A percentile compares a stretch with the other conserved stretches of the same genome.
Conservation (phyloP, 768 basidiomycete genomes). For the Erythrobasidium yunnanense region DNA sequence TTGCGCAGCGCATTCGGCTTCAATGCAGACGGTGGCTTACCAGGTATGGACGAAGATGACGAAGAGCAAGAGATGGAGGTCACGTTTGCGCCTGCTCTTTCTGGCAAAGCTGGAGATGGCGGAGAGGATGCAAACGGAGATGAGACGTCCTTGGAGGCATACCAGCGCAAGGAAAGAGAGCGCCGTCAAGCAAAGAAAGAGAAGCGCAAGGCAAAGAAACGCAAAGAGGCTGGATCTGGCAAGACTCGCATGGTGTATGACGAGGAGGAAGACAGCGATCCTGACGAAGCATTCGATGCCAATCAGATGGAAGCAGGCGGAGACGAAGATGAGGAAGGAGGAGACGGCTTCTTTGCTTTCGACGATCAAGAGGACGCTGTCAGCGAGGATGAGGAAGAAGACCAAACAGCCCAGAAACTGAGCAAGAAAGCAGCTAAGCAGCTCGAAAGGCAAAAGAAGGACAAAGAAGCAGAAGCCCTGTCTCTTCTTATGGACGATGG, state of each 20-base stretch:
- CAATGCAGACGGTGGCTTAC: constrained; percentile 63
- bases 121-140: constrained; percentile 46
- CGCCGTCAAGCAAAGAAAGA: constrained; percentile 72
- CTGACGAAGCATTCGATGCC: constrained; percentile 32
- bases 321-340: constrained; percentile 36
- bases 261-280: constrained; percentile 31
- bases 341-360: constrained; percentile 36
- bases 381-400: constrained; percentile 28
- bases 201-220: constrained; percentile 47
- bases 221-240: constrained; percentile 21
- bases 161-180: constrained; percentile 80
- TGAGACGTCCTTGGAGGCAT: constrained; percentile 81
- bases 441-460: constrained; percentile 21
- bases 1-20: constrained; percentile 23
- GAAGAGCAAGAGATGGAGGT: constrained; percentile 70
- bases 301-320: constrained; percentile 28
- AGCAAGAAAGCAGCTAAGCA: constrained; percentile 33
- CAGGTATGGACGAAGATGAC: constrained; percentile 35
- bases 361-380: constrained; percentile 31
- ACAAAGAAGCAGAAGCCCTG: constrained; percentile 43
- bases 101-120: constrained; percentile 41
- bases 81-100: constrained; percentile 80
- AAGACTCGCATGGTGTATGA: constrained; percentile 43
- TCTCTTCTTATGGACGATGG: constrained; percentile 54
- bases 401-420: constrained; percentile 19